Evolutionary conservation across 192 early-diverging fungal genomes (phyloP), one percentile per base, ranked within the genome.

Genomic region (Coemansia sp.): DNA sequence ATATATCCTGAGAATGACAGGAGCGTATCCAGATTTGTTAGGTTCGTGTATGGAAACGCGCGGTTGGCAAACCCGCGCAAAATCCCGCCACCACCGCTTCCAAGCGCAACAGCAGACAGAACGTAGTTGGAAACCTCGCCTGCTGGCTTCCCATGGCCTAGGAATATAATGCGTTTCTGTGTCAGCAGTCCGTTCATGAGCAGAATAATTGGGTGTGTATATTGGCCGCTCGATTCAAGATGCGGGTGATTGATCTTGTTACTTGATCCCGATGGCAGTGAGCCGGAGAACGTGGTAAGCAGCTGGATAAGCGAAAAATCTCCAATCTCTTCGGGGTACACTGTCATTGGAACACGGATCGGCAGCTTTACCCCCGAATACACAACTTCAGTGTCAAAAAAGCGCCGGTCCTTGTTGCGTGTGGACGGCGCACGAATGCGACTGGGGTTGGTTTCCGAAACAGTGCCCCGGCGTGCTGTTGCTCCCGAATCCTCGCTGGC

Each of bases 81-180:
- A 9, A 97, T 86, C 28, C 86, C 87, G 25, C 93, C 95, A 61
- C 93, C 92, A n/a, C 93, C 94, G 68, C 93, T 92, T 34, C 90
- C 94, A 57, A 96, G 75, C 20, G 95, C 90, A 66, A 91, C 92
- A 0, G 93, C 93, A 0, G 96, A 91, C 42, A 95, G 77, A 2
- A 97, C 96, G 67, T 90, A 96, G 74, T 94, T 92, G 18, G 93
- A 91, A 4, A 98, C 92, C 71, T 98, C 96, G 30, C 92, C 92
- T 18, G 91, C 90, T 0, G 94, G 95, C 61, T 90, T 90, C 10
- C 90, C 89, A 66, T 95, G 87, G 15, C 96, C 96, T 49, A 98
- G 70, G 72, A 98, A 96, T 28, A 98, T 85, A 13, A 98, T 82
- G 30, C 94, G 80, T 79, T 98, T 98, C 68, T 94, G 93, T n/a